These are phyloP conservation scores for Amaranthus tricolor DNA, from an alignment of 179 eudicot genomes.

Conservation along the genomic window DNA sequence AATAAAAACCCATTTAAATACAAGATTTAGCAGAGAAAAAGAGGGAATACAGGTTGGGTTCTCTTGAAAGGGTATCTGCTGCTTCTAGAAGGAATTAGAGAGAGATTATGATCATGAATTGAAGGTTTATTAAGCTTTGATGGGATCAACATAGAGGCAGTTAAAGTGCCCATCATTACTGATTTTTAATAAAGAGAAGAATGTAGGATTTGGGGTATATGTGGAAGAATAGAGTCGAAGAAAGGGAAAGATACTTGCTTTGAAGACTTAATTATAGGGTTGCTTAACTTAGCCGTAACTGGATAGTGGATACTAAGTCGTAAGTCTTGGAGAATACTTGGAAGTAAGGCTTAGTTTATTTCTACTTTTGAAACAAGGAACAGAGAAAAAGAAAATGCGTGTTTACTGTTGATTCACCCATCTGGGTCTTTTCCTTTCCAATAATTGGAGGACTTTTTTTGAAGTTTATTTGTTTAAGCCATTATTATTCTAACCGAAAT, in stretches of 20 bases:
- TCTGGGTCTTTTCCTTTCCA: too few relatives aligned
- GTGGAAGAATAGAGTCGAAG: slow-evolving; percentile 1
- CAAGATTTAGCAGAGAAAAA: background rate
- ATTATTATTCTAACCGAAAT: too few relatives aligned
- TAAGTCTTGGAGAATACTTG: too few relatives aligned
- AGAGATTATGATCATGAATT: slow-evolving; percentile 22
- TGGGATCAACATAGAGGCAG: slow-evolving; percentile 48
- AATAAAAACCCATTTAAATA: background rate
- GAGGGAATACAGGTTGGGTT: slow-evolving; percentile 40
- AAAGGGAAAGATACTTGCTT: background rate
- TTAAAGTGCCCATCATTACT: slow-evolving; percentile 43
- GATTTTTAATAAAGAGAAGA: background rate
- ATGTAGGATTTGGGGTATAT: slow-evolving; percentile 1
- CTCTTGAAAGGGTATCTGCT: slow-evolving; percentile 35
- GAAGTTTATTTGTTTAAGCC: too few relatives aligned
- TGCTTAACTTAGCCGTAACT: too few relatives aligned
- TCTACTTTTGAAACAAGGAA: too few relatives aligned
- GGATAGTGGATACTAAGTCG: too few relatives aligned
- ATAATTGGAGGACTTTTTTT: too few relatives aligned
- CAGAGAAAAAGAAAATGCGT: too few relatives aligned
- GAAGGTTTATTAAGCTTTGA: slow-evolving; percentile 41
- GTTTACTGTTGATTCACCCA: too few relatives aligned
- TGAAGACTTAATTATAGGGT: too few relatives aligned
- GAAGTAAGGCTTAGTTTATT: too few relatives aligned
- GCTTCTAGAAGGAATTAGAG: slow-evolving; percentile 26